These are phyloP conservation scores for Scenedesmus sp. DNA, from an alignment of 163 green algal genomes.

Conservation along the genomic window DNA sequence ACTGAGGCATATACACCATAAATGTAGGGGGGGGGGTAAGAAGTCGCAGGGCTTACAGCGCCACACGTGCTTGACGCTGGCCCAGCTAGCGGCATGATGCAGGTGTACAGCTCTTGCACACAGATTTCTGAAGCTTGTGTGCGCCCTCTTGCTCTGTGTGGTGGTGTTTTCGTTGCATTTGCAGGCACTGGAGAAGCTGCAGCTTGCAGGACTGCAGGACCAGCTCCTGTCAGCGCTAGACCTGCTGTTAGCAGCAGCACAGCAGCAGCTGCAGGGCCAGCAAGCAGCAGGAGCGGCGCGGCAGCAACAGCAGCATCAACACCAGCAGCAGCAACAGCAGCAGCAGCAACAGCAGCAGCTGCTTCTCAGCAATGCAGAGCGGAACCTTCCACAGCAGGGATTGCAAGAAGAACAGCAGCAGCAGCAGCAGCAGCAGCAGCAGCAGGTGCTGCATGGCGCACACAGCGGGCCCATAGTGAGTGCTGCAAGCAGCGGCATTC, in stretches of 20 bases:
- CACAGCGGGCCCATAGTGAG: background rate
- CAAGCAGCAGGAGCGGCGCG: background rate
- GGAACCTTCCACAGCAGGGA: constrained; percentile 12
- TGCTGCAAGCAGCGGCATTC: constrained; percentile 4
- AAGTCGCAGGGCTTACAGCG: too few species aligned
- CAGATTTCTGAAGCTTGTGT: too few species aligned
- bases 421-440: background rate
- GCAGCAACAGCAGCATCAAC: constrained; percentile 4
- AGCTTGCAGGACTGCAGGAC: constrained; percentile 16
- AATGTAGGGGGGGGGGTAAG: too few species aligned
- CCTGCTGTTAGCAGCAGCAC: background rate
- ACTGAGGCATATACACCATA: too few species aligned
- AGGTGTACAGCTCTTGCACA: too few species aligned
- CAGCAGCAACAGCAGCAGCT: constrained; percentile 23
- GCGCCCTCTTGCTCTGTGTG: too few species aligned
- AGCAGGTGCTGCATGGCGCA: background rate
- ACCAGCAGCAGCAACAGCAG: constrained; percentile 12
- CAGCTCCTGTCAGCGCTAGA: constrained; percentile 7
- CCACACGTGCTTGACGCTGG: too few species aligned
- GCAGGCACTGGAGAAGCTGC: constrained; percentile 37
- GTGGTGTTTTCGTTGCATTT: background rate
- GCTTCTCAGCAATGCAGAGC: background rate
- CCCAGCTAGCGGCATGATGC: too few species aligned
- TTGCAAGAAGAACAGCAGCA: too few species aligned
- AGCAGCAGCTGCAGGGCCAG: constrained; percentile 8